Base-by-base conservation (phyloP, 129 eudicot species). In the Silybum marianum region DNA sequence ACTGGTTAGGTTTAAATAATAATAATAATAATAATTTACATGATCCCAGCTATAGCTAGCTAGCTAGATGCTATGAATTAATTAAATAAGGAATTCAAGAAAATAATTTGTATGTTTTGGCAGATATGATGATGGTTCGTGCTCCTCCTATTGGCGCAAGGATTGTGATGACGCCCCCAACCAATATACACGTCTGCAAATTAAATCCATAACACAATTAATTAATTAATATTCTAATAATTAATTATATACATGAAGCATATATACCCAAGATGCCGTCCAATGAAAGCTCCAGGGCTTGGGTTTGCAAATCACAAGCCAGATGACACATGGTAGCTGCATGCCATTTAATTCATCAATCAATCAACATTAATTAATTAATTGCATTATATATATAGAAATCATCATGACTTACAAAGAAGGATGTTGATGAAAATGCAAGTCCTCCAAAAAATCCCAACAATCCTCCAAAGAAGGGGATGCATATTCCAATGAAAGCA, bases 61-160 rank as follows among this genome's bases (percentile, higher is more conserved):
- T 46, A 32, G 36, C 5, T 32, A 48, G 62, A n/a, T 48, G 62
- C 62, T 48, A 48, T 13, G 19, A 46, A 46, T 46, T 13, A 46
- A 14, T 3, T 13, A 48, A 48, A 14, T 4, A 54, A 54, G 1
- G 22, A 18, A 54, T 18, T 23, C 26, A 82, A 23, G 85, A 74
- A 68, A 82, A 82, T 58, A 82, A 66, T 81, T 82, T 82, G 76
- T 75, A 82, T 13, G 60, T 75, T 46, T 58, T 75, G 34, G 81
- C 81, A 2, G 81, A 75, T 42, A 82, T 11, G 22, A 82, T 68
- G 30, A 82, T 82, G 18, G 74, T 28, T 32, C 85, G 81, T 26
- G 71, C 44, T 67, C 85, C 85, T 82, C 85, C 85, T 4, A 82
- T 82, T 3, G 85, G 85, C 48, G 85, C 81, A 28, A 82, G 80